Conservation (phyloP, 768 basidiomycete genomes). For the Lepiota venenata region DNA sequence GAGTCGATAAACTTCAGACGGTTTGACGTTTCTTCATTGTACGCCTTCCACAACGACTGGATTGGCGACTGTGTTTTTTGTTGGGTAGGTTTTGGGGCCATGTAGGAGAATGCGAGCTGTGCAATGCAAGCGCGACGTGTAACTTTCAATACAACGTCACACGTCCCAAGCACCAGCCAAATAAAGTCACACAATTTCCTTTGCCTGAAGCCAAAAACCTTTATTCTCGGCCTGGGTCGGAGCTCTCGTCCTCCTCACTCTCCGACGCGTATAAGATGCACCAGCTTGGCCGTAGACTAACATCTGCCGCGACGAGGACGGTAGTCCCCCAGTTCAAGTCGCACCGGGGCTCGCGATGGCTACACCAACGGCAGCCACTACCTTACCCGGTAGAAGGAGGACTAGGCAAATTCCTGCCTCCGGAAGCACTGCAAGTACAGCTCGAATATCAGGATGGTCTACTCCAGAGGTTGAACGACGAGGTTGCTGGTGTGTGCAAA, state of each 20-base stretch:
- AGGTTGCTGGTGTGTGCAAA: constrained; percentile 57
- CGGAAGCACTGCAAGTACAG: constrained; percentile 64
- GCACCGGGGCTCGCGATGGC: constrained; percentile 28
- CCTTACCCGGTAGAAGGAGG: constrained; percentile 71
- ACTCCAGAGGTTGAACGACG: constrained; percentile 70
- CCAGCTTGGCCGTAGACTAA: constrained; percentile 26
- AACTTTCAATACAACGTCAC: constrained; percentile 17
- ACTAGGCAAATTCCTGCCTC: constrained; percentile 75
- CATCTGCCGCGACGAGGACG: constrained; percentile 24
- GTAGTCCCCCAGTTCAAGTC: constrained; percentile 19
- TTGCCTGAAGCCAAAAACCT: constrained; percentile 9
- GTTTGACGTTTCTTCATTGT: constrained; percentile 71
- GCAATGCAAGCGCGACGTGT: constrained; percentile 33
- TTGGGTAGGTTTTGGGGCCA: constrained; percentile 33
- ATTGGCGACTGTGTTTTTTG: constrained; percentile 27
- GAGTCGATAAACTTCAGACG: constrained; percentile 92
- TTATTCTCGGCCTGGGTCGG: constrained; percentile 6
- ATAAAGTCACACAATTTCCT: constrained; percentile 24
- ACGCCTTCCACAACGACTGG: constrained; percentile 71
- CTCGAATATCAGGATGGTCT: constrained; percentile 87
- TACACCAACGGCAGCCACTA: constrained; percentile 53
- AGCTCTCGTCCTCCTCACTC: neutral
- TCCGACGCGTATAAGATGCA: constrained; percentile 11
- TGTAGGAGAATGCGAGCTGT: constrained; percentile 16
- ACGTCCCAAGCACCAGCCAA: constrained; percentile 27